These are phyloP conservation scores for Colletotrichum karsti DNA, from an alignment of 2,329 filamentous ascomycete species.

Conservation along the genomic window DNA sequence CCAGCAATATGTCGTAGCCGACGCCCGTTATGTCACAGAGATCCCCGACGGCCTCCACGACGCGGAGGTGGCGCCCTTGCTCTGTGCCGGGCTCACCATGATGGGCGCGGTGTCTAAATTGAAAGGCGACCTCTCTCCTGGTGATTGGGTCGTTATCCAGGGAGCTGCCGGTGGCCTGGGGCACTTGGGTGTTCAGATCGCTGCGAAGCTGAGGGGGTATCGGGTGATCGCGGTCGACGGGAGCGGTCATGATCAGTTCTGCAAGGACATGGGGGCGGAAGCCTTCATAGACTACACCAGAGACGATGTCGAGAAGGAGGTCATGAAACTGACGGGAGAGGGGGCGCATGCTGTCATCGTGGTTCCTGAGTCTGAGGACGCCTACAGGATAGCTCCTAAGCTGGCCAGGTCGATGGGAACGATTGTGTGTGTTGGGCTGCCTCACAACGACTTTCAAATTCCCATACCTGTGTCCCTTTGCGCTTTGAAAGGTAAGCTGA, in stretches of 20 bases:
- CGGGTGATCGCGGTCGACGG: constrained; percentile 40
- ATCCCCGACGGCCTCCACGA: constrained; percentile 33
- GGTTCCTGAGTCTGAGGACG: constrained; percentile 35
- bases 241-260: constrained; percentile 33
- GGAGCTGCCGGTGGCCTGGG: constrained; percentile 43
- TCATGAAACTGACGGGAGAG: constrained; percentile 36
- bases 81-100: constrained; percentile 44
- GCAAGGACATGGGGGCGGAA: constrained; percentile 34
- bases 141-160: constrained; percentile 41
- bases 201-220: constrained; percentile 29
- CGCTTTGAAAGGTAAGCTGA: constrained; percentile 10
- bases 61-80: constrained; percentile 37
- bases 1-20: constrained; percentile 40
- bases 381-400: constrained; percentile 33
- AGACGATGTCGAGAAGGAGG: constrained; percentile 31
- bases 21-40: constrained; percentile 36
- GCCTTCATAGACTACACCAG: constrained; percentile 37
- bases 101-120: constrained; percentile 35
- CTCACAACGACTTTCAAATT: constrained; percentile 36
- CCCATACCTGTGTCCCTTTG: constrained; percentile 30
- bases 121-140: neutral
- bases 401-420: constrained; percentile 36
- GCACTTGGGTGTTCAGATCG: constrained; percentile 42
- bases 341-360: constrained; percentile 38
- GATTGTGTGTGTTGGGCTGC: constrained; percentile 36